These are phyloP conservation scores for Picea sitchensis DNA, from an alignment of 75 land plant species.

Conservation along the genomic window DNA sequence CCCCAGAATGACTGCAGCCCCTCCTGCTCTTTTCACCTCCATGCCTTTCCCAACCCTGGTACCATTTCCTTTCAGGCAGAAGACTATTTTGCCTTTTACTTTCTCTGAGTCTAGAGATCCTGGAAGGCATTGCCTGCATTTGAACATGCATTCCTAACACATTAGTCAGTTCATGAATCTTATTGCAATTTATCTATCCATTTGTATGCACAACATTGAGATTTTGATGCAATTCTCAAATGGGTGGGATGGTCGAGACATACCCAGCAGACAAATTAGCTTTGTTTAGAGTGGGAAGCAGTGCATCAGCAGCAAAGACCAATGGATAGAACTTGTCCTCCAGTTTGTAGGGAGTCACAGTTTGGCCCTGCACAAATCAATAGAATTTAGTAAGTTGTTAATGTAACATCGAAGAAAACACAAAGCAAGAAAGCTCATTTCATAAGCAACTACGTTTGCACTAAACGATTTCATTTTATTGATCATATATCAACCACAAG, in stretches of 20 bases:
- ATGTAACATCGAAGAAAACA: too few relatives aligned
- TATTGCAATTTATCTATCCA: too few relatives aligned
- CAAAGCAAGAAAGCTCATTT: too few relatives aligned
- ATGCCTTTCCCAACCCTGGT: conserved; percentile 16
- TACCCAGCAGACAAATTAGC: neutral
- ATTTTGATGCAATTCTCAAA: neutral
- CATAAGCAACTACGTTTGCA: too few relatives aligned
- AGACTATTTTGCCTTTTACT: conserved; percentile 28
- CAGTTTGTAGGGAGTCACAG: conserved; percentile 11
- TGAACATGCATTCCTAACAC: too few relatives aligned
- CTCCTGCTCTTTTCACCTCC: conserved; percentile 25
- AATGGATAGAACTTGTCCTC: conserved; percentile 18
- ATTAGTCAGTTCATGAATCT: too few relatives aligned
- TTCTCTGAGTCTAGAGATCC: conserved; percentile 17
- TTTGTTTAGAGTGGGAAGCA: neutral
- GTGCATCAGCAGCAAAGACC: conserved; percentile 15
- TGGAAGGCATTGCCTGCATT: conserved; percentile 10
- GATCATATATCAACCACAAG: too few relatives aligned
- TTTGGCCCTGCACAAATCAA: conserved; percentile 16
- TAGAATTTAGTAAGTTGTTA: too few relatives aligned
- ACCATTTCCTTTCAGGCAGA: conserved; percentile 11
- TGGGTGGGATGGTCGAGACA: neutral
- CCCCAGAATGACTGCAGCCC: conserved; percentile 33
- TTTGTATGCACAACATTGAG: conserved; percentile 29
- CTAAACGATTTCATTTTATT: too few relatives aligned